phyloP scores from a whole-genome alignment of 768 basidiomycete species.

The Kwoniella shandongensis region DNA sequence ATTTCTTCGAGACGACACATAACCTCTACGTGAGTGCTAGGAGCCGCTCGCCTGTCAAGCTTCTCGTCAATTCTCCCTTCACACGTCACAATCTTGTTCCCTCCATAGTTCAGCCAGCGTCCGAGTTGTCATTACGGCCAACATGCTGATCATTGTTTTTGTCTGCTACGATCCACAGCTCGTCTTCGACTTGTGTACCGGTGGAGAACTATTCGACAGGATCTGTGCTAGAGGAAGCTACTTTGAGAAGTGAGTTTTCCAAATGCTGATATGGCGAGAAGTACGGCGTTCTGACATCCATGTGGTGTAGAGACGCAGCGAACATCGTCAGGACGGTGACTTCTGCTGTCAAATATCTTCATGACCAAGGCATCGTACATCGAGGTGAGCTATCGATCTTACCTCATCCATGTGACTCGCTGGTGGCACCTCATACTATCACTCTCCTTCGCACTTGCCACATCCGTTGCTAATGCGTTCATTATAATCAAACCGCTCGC shows the following conservation, averaged over 20 bases:
- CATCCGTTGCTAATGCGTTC: neutral
- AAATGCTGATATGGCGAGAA: neutral
- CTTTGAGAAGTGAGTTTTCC: slow-evolving; percentile 75
- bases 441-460: neutral
- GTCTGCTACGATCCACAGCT: slow-evolving; percentile 60
- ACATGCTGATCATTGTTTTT: slow-evolving; percentile 5
- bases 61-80: neutral
- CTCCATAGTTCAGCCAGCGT: neutral
- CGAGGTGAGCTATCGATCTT: slow-evolving; percentile 59
- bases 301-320: slow-evolving; percentile 75
- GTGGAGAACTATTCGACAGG: slow-evolving; percentile 97
- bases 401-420: neutral
- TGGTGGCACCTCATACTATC: neutral
- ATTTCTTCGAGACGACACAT: slow-evolving; percentile 95
- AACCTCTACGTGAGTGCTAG: slow-evolving; percentile 60
- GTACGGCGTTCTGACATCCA: too few relatives aligned
- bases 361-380: slow-evolving; percentile 88
- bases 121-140: neutral
- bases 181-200: slow-evolving; percentile 92
- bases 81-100: neutral
- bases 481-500: too few relatives aligned
- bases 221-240: slow-evolving; percentile 98
- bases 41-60: neutral
- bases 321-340: slow-evolving; percentile 82
- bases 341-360: slow-evolving; percentile 84